These are phyloP conservation scores for Chaetomidium leptoderma DNA, from an alignment of 495 filamentous ascomycete genomes.

Conservation along the genomic window DNA sequence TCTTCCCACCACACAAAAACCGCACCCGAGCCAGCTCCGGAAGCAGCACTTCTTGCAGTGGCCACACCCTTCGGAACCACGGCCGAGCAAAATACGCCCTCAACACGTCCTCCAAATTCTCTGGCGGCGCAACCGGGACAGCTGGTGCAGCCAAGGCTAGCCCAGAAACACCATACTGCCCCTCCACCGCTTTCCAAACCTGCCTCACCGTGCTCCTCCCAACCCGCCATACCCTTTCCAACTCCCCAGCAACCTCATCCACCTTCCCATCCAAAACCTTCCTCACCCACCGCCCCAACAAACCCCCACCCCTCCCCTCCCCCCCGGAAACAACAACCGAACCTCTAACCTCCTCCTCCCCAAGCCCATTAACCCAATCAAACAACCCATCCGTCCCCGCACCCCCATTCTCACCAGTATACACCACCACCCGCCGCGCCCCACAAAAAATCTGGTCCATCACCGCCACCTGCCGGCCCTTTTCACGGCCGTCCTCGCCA, in stretches of 20 bases:
- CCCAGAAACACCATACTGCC: background rate
- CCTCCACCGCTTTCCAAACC: background rate
- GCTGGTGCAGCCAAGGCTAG: background rate
- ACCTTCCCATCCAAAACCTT: background rate
- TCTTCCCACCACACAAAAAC: slow-evolving; percentile 4
- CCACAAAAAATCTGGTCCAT: background rate
- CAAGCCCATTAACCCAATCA: slow-evolving; percentile 18
- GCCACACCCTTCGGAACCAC: slow-evolving; percentile 21
- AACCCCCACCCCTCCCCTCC: background rate
- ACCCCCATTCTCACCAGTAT: slow-evolving; percentile 10
- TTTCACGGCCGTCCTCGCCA: no score
- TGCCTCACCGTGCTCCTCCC: background rate
- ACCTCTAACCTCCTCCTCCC: slow-evolving; percentile 7
- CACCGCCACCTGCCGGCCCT: background rate
- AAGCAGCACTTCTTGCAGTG: slow-evolving; percentile 20
- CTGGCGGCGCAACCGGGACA: background rate
- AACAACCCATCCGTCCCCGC: slow-evolving; percentile 15
- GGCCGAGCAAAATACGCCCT: slow-evolving; percentile 13
- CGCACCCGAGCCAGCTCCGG: slow-evolving; percentile 8
- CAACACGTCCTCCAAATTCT: slow-evolving; percentile 1
- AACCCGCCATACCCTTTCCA: background rate
- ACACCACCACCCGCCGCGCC: background rate
- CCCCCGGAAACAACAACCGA: no score
- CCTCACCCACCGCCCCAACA: background rate
- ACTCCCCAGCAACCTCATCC: background rate